Base-by-base conservation (phyloP, 495 filamentous ascomycete genomes). In the Bryoglossum gracile region DNA sequence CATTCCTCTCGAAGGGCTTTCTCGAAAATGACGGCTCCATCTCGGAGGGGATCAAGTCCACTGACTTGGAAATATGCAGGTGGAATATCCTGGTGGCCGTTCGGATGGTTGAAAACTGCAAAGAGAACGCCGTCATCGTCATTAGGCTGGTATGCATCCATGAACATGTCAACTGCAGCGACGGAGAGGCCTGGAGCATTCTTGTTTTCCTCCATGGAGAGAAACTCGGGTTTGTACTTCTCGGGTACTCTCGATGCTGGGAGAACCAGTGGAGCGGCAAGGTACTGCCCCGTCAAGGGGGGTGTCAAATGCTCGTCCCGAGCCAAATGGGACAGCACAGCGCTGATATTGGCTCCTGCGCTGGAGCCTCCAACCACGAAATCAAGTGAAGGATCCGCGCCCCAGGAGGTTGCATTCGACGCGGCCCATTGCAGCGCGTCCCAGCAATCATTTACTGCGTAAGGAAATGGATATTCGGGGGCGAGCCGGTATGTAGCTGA, bases 331-430 rank as follows among this genome's bases (percentile, higher is more conserved):
- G 64, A 59, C 4, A 69, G 47, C 8, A 71, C 64, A 6, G 66
- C 66, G 0, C 69, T 54, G 11, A 77, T 51, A 50, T 73, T 73
- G 3, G 61, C 74, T 3, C 75, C 75, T 3, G 73, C 72, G 1
- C 68, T 72, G 0, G 59, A 61, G 8, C 75, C 75, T 22, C 71
- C 71, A 23, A 77, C 40, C 28, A 78, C 54, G 45, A 76, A 77
- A 1, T 74, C 75, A 38, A 41, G 53, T 9, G 57, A 50, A 2
- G 65, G 62, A 36, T 68, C 58, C 14, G 65, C 62, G 11, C 57
- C 61, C 2, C 67, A 55, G 6, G 55, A 54, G 33, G 55, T 32
- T 44, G 63, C 63, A 42, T 76, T 67, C 11, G 53, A 22, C 1
- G 65, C 63, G 11, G 72, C 62, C 73, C 74, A 75, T 48, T 66